A percentile compares a stretch with the other conserved stretches of the same genome.
phyloP scores from a whole-genome alignment of 73 alveolate genomes.

The Tetrahymena elliotti region DNA sequence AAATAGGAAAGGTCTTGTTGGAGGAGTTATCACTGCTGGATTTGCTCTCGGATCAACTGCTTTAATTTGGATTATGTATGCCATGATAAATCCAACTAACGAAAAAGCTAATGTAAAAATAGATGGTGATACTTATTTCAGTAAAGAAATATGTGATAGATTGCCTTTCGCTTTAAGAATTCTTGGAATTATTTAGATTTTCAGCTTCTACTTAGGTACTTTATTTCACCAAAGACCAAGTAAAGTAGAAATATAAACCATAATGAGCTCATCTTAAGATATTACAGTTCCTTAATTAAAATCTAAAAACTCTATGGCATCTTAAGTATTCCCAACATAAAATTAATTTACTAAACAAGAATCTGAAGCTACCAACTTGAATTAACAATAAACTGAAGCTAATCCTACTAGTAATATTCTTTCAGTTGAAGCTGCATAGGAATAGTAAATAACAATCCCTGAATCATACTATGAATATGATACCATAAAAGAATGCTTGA shows the following conservation, averaged over 20 bases:
- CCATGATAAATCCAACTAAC: conserved; percentile 44
- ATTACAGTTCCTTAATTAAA: background rate
- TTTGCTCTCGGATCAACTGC: conserved; percentile 48
- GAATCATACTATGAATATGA: background rate
- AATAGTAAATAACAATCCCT: background rate
- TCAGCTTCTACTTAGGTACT: background rate
- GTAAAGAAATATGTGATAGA: background rate
- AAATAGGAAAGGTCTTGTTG: conserved; percentile 31
- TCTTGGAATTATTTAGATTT: background rate
- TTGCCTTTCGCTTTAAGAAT: background rate
- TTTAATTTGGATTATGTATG: conserved; percentile 36
- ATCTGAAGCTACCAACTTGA: background rate
- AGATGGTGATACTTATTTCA: background rate
- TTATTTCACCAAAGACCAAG: background rate
- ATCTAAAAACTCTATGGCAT: background rate
- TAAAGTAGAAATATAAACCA: background rate
- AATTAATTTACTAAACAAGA: background rate
- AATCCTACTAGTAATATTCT: background rate
- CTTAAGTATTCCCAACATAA: background rate
- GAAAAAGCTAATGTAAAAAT: conserved; percentile 21
- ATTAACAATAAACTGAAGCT: background rate
- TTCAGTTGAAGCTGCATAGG: background rate
- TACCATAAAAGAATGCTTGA: background rate
- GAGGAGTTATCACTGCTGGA: conserved; percentile 47
- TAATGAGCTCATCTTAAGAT: background rate